These are phyloP conservation scores for Trametes hirsuta DNA, from an alignment of 1,284 basidiomycete genomes.

Conservation along the genomic window DNA sequence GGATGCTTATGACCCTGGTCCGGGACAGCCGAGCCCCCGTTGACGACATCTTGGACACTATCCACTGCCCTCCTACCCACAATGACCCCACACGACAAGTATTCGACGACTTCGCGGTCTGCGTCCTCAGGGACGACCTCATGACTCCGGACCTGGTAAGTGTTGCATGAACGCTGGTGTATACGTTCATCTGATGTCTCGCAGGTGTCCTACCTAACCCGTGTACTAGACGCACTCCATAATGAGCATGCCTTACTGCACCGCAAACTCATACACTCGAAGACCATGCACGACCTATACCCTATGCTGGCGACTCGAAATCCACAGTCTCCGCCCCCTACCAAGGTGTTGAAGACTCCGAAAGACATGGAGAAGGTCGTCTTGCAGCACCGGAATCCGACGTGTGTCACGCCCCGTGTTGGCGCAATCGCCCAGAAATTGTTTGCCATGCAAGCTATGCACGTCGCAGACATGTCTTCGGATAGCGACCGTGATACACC, in stretches of 20 bases:
- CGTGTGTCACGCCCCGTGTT: constrained; percentile 56
- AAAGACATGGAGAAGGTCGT: constrained; percentile 39
- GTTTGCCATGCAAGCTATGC: constrained; percentile 45
- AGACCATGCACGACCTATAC: background rate
- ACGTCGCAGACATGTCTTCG: constrained; percentile 3
- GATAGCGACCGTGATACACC: background rate
- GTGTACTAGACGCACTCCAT: constrained; percentile 6
- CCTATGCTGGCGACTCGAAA: background rate
- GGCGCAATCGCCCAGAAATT: constrained; percentile 48
- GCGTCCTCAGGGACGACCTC: constrained; percentile 42
- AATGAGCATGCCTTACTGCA: background rate
- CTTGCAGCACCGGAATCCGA: constrained; percentile 43
- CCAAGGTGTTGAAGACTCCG: background rate
- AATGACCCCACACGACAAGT: background rate
- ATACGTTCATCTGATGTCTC: background rate
- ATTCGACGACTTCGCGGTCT: constrained; percentile 31
- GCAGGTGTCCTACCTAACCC: constrained; percentile 16
- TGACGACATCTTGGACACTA: background rate
- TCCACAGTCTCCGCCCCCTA: background rate
- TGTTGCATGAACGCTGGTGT: constrained; percentile 16
- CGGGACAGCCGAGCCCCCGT: constrained; percentile 37
- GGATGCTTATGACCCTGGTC: constrained; percentile 40
- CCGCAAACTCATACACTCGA: background rate
- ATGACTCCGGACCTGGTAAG: constrained; percentile 45
- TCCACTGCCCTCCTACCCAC: background rate